These are phyloP conservation scores for Papiliotrema fonsecae DNA, from an alignment of 1,284 basidiomycete species.

Conservation along the genomic window DNA sequence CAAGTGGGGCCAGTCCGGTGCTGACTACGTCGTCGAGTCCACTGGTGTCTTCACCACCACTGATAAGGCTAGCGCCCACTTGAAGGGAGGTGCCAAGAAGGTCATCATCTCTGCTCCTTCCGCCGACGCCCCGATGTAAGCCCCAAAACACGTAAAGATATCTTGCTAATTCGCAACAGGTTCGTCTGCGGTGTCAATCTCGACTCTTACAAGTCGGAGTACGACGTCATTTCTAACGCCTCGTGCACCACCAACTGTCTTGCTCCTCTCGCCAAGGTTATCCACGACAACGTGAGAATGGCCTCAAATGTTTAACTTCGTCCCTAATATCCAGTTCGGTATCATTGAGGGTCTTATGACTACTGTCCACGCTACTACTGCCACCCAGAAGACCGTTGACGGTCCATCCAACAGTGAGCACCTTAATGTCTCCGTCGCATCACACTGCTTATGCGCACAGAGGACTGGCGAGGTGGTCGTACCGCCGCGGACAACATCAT, in stretches of 20 bases:
- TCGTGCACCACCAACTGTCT: slow-evolving; percentile 99
- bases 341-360: slow-evolving; percentile 98
- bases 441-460: slow-evolving; percentile 16
- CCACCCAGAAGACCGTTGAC: slow-evolving; percentile 99
- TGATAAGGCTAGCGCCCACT: slow-evolving; percentile 81
- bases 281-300: slow-evolving; percentile 71
- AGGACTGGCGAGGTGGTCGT: slow-evolving; percentile 79
- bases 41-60: slow-evolving; percentile 99
- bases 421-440: not conserved
- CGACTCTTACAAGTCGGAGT: slow-evolving; percentile 84
- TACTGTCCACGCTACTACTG: slow-evolving; percentile 94
- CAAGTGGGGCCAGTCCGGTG: slow-evolving; percentile 73
- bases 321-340: slow-evolving; percentile 54
- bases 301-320: not conserved
- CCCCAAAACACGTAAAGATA: not conserved
- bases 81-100: slow-evolving; percentile 99
- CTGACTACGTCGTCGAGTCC: slow-evolving; percentile 94
- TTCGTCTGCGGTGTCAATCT: slow-evolving; percentile 96
- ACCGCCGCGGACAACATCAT: slow-evolving; percentile 98
- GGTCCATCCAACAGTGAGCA: slow-evolving; percentile 83
- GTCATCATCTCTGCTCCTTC: slow-evolving; percentile 99
- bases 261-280: slow-evolving; percentile 95
- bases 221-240: slow-evolving; percentile 95
- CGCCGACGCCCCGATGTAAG: slow-evolving; percentile 89
- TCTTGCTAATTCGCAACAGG: slow-evolving; percentile 16